Evolutionary conservation across 73 alveolate genomes (phyloP).

Genomic region (Paramecium caudatum): DNA sequence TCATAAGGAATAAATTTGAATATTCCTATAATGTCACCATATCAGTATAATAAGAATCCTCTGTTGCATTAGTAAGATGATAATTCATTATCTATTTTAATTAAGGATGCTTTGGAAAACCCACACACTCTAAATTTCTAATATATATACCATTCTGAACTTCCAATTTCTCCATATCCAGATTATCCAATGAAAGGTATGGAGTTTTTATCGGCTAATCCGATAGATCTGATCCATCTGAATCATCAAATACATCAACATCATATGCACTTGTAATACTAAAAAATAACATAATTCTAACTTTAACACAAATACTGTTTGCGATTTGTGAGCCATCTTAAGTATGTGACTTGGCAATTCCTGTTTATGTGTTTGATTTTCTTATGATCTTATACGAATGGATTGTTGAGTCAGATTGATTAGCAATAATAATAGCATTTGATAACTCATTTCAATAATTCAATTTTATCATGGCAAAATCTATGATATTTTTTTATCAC

Average conservation of each 20-base stretch:
- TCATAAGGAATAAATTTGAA: neutral
- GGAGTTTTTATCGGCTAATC: constrained; percentile 14
- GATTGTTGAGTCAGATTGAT: neutral
- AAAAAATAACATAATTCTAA: neutral
- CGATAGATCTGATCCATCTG: neutral
- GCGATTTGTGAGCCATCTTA: neutral
- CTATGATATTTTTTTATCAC: constrained; percentile 9
- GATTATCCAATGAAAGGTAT: neutral
- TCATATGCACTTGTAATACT: constrained; percentile 17
- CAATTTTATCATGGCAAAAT: constrained; percentile 30
- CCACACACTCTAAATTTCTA: neutral
- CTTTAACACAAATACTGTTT: constrained; percentile 26
- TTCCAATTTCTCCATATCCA: neutral
- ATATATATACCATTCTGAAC: neutral
- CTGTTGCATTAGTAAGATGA: constrained; percentile 1
- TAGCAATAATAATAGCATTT: neutral
- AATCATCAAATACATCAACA: constrained; percentile 49
- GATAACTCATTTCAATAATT: constrained; percentile 5
- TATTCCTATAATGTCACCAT: neutral
- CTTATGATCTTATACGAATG: neutral
- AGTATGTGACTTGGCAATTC: no score
- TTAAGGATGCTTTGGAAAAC: constrained; percentile 43
- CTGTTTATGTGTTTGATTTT: neutral
- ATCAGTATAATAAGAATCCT: constrained; percentile 42
- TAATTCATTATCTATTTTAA: neutral